A percentile compares a stretch with the other conserved stretches of the same genome.
Evolutionary conservation across 768 basidiomycete genomes (phyloP).

Genomic region (Jaapia argillacea): DNA sequence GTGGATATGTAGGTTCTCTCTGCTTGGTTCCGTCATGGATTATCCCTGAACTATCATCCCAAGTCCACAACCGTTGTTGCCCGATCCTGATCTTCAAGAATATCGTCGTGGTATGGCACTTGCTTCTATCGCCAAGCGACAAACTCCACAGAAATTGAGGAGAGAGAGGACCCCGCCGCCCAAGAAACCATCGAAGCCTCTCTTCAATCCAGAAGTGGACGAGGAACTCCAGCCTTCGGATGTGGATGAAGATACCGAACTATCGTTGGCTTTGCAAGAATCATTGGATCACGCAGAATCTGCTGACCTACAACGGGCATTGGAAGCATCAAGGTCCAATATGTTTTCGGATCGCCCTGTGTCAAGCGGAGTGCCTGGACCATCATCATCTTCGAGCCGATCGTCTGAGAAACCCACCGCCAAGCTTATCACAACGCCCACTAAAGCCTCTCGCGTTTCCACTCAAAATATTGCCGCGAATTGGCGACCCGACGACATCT

Average conservation of each 20-base stretch:
- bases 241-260: slow-evolving; percentile 43
- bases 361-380: no score
- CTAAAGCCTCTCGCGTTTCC: no score
- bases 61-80: slow-evolving; percentile 24
- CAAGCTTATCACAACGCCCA: no score
- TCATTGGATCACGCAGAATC: slow-evolving; percentile 38
- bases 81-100: slow-evolving; percentile 56
- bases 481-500: slow-evolving; percentile 44
- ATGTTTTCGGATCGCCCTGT: background rate
- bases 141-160: slow-evolving; percentile 26
- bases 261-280: slow-evolving; percentile 52
- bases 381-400: no score
- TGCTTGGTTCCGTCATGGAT: background rate
- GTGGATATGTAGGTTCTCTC: slow-evolving; percentile 47
- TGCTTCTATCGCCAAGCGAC: slow-evolving; percentile 42
- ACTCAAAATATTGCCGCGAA: no score
- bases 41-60: slow-evolving; percentile 5
- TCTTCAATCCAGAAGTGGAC: slow-evolving; percentile 47
- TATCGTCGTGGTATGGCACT: slow-evolving; percentile 55
- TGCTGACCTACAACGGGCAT: slow-evolving; percentile 15
- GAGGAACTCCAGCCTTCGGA: slow-evolving; percentile 20
- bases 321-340: slow-evolving; percentile 17
- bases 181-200: slow-evolving; percentile 27
- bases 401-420: no score
- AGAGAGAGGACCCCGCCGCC: slow-evolving; percentile 21